Base-by-base conservation (phyloP, 2,329 filamentous ascomycete species). In the Didymella sp. region DNA sequence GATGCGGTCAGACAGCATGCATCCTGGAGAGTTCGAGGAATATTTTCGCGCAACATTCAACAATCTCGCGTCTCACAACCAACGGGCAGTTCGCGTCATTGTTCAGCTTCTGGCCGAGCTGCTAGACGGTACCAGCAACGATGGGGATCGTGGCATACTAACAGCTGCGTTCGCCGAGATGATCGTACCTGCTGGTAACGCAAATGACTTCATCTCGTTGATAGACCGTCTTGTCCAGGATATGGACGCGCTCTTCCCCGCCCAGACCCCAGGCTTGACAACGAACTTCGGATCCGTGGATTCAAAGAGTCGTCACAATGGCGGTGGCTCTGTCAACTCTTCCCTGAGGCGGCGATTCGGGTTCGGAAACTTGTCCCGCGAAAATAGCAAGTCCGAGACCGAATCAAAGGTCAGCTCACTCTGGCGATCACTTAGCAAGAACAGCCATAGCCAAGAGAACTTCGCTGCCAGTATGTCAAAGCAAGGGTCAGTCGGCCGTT, bases 111-210 rank as follows among this genome's bases (percentile, higher is more conserved):
- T 98, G 22, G 90, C 91, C 0, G 92, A 96, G 70, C 80, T 98
- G 27, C 84, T 97, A 6, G 92, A 96, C 62, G 92, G 91, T 2
- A 96, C 92, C 64, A 89, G 89, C 47, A 96, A 96, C 68, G 94
- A 97, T 71, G 90, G 92, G 28, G 94, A 97, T 72, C 85, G 93
- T 44, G 94, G 94, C 45, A 90, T 91, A 21, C 78, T 98, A 66
- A 97, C 92, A 0, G 86, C 91, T 41, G 90, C 92, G 1, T 97
- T 98, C 79, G 89, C 92, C 0, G 92, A 97, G 72, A 82, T 97
- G 47, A 80, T 98, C 6, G 89, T 95, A 2, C 85, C 87, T 4
- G 89, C 92, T 56, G 89, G 88, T 6, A 87, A 88, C 59, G 87
- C 92, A 1, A 87, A 91, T 57, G 85, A 92, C 61, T 95, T 94